A percentile compares a stretch with the other conserved stretches of the same genome.
These are phyloP conservation scores for Lactarius sanguifluus DNA, from an alignment of 768 basidiomycete species.

Conservation along the genomic window DNA sequence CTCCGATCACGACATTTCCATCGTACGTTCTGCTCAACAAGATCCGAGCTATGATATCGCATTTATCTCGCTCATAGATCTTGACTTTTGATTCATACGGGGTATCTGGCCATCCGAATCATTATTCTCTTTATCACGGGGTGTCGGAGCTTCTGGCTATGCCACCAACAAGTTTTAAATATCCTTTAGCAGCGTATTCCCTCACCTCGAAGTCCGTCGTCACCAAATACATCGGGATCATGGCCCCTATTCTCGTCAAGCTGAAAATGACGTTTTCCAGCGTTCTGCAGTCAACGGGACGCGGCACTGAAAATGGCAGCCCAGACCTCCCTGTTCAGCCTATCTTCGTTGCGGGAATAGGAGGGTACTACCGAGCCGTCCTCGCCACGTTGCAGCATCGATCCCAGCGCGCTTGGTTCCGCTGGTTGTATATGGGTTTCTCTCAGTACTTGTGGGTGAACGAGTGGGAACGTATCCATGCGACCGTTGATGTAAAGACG, in stretches of 20 bases:
- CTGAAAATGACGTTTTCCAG: conserved; percentile 37
- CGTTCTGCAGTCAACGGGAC: conserved; percentile 12
- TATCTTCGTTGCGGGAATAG: conserved; percentile 57
- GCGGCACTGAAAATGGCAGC: conserved; percentile 14
- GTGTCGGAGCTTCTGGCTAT: conserved; percentile 44
- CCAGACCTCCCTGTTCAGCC: conserved; percentile 32
- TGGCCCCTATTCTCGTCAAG: conserved; percentile 54
- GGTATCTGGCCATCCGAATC: conserved; percentile 86
- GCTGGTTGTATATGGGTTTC: conserved; percentile 77
- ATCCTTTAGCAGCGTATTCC: conserved; percentile 47
- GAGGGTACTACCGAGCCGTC: conserved; percentile 55
- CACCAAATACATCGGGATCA: conserved; percentile 61
- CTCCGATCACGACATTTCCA: conserved; percentile 55
- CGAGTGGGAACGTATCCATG: conserved; percentile 63
- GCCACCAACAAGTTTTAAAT: conserved; percentile 20
- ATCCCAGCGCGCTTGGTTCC: conserved; percentile 86
- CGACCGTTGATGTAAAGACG: conserved; percentile 5
- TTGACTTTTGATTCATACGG: conserved; percentile 81
- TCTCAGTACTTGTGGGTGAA: conserved; percentile 95
- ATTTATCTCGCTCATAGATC: conserved; percentile 49
- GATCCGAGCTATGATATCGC: conserved; percentile 16
- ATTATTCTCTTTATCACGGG: conserved; percentile 65
- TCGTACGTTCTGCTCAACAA: conserved; percentile 44
- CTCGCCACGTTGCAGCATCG: conserved; percentile 70
- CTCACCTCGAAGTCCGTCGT: conserved; percentile 57